phyloP scores from a whole-genome alignment of 1,284 basidiomycete genomes.

The Trichosporon inkin region DNA sequence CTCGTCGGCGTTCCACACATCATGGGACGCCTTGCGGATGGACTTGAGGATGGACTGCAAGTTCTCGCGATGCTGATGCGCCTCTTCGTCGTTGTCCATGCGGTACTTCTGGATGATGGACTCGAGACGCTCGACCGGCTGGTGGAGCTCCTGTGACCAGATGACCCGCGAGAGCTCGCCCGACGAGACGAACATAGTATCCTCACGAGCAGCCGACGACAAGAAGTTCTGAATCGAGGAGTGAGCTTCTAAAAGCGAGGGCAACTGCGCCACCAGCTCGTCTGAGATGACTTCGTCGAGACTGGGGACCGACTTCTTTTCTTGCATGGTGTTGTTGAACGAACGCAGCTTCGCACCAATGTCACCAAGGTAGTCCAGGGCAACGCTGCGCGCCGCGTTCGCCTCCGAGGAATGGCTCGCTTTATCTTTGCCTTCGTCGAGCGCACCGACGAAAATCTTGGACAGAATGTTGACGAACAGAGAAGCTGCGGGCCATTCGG shows the following conservation, averaged over 20 bases:
- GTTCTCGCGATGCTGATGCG: constrained; percentile 25
- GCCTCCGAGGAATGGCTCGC: constrained; percentile 55
- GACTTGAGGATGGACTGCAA: constrained; percentile 26
- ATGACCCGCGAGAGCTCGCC: constrained; percentile 35
- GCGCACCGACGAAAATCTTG: constrained; percentile 75
- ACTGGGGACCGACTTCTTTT: constrained; percentile 48
- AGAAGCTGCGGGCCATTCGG: constrained; percentile 93
- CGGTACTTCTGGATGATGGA: constrained; percentile 34
- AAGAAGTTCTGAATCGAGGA: constrained; percentile 54
- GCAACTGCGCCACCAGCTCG: constrained; percentile 57
- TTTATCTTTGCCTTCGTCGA: constrained; percentile 73
- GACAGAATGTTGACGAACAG: constrained; percentile 71
- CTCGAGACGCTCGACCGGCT: constrained; percentile 25
- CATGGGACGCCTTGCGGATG: constrained; percentile 25
- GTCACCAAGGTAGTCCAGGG: constrained; percentile 87
- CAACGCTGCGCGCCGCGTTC: constrained; percentile 77
- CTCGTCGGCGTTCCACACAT: constrained; percentile 36
- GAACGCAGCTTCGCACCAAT: constrained; percentile 76
- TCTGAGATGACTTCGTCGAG: constrained; percentile 67
- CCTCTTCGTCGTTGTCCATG: constrained; percentile 26
- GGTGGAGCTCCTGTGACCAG: constrained; percentile 41
- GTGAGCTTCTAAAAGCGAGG: constrained; percentile 55
- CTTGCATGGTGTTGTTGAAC: constrained; percentile 37
- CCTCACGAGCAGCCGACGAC: constrained; percentile 29
- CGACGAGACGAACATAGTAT: constrained; percentile 35